Conservation (phyloP, 306 rosid species). For the Myrica gale region DNA sequence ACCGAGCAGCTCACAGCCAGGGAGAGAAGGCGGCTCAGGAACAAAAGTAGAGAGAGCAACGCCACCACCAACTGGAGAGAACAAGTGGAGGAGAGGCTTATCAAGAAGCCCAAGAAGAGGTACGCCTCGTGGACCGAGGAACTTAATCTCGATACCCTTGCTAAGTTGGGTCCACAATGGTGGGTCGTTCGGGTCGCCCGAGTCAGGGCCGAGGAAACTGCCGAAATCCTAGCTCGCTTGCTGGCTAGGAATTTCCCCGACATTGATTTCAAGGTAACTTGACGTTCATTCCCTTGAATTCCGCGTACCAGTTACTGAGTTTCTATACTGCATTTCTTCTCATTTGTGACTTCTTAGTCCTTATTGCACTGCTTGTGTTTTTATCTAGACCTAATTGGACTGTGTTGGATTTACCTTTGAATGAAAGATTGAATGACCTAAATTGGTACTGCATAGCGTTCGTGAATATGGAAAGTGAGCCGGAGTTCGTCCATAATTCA, state of each 20-base stretch:
- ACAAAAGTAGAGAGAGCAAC: conserved; percentile 68
- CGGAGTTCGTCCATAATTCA: background rate
- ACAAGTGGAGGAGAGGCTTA: conserved; percentile 69
- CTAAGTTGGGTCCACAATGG: conserved; percentile 81
- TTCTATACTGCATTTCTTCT: background rate
- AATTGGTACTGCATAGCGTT: background rate
- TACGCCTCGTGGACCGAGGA: conserved; percentile 61
- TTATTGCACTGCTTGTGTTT: background rate
- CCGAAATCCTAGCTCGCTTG: conserved; percentile 61
- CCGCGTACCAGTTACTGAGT: background rate
- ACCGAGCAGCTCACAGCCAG: conserved; percentile 44
- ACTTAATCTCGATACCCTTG: conserved; percentile 70
- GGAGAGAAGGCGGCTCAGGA: conserved; percentile 67
- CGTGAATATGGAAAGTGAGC: background rate
- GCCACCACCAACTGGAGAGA: conserved; percentile 62
- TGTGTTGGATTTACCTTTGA: background rate
- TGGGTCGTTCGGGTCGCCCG: conserved; percentile 67
- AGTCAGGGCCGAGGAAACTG: conserved; percentile 48
- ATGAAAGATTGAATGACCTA: background rate
- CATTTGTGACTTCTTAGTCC: background rate
- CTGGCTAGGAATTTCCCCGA: conserved; percentile 59
- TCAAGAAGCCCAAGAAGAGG: conserved; percentile 68
- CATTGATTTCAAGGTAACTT: conserved; percentile 55
- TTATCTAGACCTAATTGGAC: background rate
- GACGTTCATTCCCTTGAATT: background rate